Evolutionary conservation across 768 basidiomycete species (phyloP), one percentile per base, ranked within the genome.

Genomic region (Leccinum subtestaceum): DNA sequence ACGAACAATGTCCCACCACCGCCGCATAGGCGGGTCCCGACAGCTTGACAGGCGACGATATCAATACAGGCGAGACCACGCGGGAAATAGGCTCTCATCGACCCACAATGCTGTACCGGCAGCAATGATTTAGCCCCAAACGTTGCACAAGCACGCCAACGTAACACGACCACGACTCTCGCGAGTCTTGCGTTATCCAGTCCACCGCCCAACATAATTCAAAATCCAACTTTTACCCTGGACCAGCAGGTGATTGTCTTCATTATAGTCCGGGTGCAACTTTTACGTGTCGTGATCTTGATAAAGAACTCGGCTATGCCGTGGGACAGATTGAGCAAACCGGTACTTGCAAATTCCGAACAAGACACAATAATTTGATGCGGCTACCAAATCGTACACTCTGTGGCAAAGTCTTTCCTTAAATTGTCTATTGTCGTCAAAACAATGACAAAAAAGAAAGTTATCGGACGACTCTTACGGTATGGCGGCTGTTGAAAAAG

Each of bases 251-350:
- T 4, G 17, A 38, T 31, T 56, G 40, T 32, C 15, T 51, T 54
- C 45, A 53, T 58, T 29, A 57, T 53, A 27, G 49, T 31, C 40
- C 32, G 52, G 64, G 53, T 56, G 52, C 40, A 45, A 48, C 25
- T 61, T 70, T 69, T 69, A 69, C 68, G 68, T 69, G 49, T 60
- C 57, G 25, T 52, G 31, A 32, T 32, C 46, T 19, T n/a, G 49
- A 46, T 45, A 21, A 34, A 59, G 50, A 21, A 29, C 38, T 8
- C 50, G 52, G 59, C 51, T 57, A 68, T 65, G 57, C 59, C 34
- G 32, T 34, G 48, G 49, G 45, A 19, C 55, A 57, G 31, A 40
- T 53, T 45, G 57, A 63, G 63, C 55, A 58, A 55, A 31, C 53
- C 32, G 29, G 56, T 49, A 29, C 52, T 49, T 29, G 38, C 40